Evolutionary conservation across 441 rosid species (phyloP), one percentile per base, ranked within the genome.

Genomic region (Isatis lusitanica): DNA sequence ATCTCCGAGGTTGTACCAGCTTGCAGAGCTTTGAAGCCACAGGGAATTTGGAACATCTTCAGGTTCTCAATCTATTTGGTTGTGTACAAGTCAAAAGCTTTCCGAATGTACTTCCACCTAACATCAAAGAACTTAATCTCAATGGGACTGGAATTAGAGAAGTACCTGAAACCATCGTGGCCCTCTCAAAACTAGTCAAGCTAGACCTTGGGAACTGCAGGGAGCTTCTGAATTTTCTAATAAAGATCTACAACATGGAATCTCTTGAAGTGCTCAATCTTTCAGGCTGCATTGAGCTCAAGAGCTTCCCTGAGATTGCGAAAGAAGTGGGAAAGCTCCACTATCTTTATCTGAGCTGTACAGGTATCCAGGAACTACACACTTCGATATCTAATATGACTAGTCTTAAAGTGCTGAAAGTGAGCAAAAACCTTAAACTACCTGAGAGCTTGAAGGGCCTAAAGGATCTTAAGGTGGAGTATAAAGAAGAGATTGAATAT

Each of bases 381-480:
- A 31, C 7, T 18, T 48, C 60, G 39, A 3, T 50, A 18, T 38
- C 61, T 13, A 62, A 39, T 13, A 26, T 61, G 40, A 30, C 28
- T 62, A 40, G 61, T 71, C 52, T 61, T 9, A 50, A 50, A 71
- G 68, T 15, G 33, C 17, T 71, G 53, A 15, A 28, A 42, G 63
- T 56, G 42, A 40, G 63, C 31, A 56, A n/a, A 26, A 10, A 4
- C 28, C 31, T 68, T 28, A 68, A 68, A 0, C 35, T 33, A 17
- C 63, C 63, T 28, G 13, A 1, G 71, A 75, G 40, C 73, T 66
- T 47, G 79, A 68, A 69, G 68, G 44, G 39, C 65, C 9, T 26
- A 26, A 26, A 26, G 28, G 28, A 26, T 1, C 28, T 26, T 1
- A 26, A 26, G 28, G 28, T 26, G 28, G 28, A 26, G 3, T 26